Evolutionary conservation across 2,329 filamentous ascomycete genomes (phyloP).

Genomic region (Colletotrichum tanaceti): DNA sequence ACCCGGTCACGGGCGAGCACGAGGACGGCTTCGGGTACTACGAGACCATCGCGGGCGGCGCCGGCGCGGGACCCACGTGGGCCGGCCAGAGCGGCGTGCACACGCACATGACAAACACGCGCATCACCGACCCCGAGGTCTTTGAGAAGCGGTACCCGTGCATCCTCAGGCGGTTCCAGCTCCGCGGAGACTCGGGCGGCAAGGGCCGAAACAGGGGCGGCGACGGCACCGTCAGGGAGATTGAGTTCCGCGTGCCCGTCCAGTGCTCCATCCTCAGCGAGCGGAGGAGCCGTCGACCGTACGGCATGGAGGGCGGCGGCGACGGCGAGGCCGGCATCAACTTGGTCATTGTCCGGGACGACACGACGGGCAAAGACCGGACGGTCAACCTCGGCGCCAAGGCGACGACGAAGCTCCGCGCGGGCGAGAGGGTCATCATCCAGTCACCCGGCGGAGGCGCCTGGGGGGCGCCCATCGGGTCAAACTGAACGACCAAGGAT

Average conservation of each 20-base stretch:
- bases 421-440: conserved; percentile 39
- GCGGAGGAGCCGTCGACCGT: conserved; percentile 80
- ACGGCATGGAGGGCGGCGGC: conserved; percentile 84
- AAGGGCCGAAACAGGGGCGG: conserved; percentile 75
- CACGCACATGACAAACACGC: conserved; percentile 78
- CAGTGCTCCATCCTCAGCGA: conserved; percentile 83
- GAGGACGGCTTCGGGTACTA: conserved; percentile 59
- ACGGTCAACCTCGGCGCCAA: conserved; percentile 44
- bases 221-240: conserved; percentile 80
- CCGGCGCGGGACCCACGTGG: conserved; percentile 73
- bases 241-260: conserved; percentile 82
- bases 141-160: conserved; percentile 73
- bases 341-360: conserved; percentile 66
- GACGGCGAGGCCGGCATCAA: conserved; percentile 79
- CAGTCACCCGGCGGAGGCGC: conserved; percentile 39
- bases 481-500: background rate
- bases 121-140: conserved; percentile 70
- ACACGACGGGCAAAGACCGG: conserved; percentile 47
- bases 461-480: conserved; percentile 27
- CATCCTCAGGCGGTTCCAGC: conserved; percentile 78
- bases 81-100: conserved; percentile 58
- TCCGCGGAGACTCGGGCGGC: conserved; percentile 73
- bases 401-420: conserved; percentile 38
- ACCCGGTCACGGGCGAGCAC: conserved; percentile 50
- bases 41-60: conserved; percentile 74